Conservation (phyloP, 129 eudicot genomes). For the Arctium minus region DNA sequence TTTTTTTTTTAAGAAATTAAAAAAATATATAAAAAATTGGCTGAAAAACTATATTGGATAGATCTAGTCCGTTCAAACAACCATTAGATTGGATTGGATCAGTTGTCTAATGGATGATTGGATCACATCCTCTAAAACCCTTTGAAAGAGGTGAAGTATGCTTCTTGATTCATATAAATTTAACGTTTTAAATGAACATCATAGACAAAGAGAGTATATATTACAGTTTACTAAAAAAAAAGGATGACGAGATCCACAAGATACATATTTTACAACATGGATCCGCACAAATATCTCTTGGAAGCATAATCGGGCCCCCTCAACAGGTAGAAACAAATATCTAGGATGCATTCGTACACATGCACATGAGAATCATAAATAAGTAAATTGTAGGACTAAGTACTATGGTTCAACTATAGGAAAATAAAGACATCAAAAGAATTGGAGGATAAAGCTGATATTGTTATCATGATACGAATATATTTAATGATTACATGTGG, state of each 20-base stretch:
- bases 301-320: neutral
- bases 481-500: neutral
- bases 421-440: neutral
- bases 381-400: neutral
- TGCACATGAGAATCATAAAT: conserved; percentile 9
- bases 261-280: neutral
- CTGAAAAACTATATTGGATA: neutral
- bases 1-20: neutral
- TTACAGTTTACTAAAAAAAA: neutral
- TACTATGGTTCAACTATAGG: neutral
- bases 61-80: neutral
- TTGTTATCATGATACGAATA: neutral
- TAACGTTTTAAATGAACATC: neutral
- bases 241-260: neutral
- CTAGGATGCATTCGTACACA: neutral
- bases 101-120: neutral
- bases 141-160: too few relatives aligned
- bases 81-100: neutral
- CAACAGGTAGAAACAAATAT: neutral
- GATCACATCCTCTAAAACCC: neutral
- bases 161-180: neutral
- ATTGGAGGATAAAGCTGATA: neutral
- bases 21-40: neutral
- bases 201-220: neutral
- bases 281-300: neutral